These are phyloP conservation scores for Batrachochytrium dendrobatidis DNA, from an alignment of 371 early-diverging fungal genomes.

Conservation along the genomic window DNA sequence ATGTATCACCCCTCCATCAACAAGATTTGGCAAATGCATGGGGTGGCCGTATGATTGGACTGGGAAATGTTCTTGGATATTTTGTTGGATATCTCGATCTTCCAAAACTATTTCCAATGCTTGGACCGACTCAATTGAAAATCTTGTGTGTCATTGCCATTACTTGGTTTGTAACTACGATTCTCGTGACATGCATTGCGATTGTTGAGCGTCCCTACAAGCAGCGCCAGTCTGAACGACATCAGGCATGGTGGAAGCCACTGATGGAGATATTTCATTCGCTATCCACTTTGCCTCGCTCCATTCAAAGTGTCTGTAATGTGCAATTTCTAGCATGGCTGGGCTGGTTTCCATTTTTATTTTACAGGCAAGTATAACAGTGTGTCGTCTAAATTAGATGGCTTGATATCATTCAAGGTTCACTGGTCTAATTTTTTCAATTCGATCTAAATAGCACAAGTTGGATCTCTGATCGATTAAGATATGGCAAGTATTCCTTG, in stretches of 20 bases:
- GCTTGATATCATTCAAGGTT: not conserved
- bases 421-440: not conserved
- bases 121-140: constrained; percentile 78
- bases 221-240: constrained; percentile 2
- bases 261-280: constrained; percentile 20
- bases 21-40: constrained; percentile 85
- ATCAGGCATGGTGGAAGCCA: constrained; percentile 20
- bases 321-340: constrained; percentile 92
- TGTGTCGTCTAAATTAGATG: not conserved
- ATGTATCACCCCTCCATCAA: constrained; percentile 66
- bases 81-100: constrained; percentile 80
- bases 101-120: constrained; percentile 54
- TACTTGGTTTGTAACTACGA: constrained; percentile 49
- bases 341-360: constrained; percentile 94
- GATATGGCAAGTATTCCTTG: no score
- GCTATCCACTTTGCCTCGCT: constrained; percentile 53
- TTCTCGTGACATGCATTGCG: constrained; percentile 60
- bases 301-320: constrained; percentile 70
- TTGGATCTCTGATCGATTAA: constrained; percentile 26
- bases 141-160: constrained; percentile 69
- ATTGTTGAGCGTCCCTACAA: constrained; percentile 42
- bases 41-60: constrained; percentile 84
- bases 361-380: constrained; percentile 60
- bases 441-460: constrained; percentile 13
- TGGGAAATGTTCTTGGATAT: constrained; percentile 82